Evolutionary conservation across 2,329 filamentous ascomycete species (phyloP), one percentile per base, ranked within the genome.

Genomic region (Penicillium nordicum): DNA sequence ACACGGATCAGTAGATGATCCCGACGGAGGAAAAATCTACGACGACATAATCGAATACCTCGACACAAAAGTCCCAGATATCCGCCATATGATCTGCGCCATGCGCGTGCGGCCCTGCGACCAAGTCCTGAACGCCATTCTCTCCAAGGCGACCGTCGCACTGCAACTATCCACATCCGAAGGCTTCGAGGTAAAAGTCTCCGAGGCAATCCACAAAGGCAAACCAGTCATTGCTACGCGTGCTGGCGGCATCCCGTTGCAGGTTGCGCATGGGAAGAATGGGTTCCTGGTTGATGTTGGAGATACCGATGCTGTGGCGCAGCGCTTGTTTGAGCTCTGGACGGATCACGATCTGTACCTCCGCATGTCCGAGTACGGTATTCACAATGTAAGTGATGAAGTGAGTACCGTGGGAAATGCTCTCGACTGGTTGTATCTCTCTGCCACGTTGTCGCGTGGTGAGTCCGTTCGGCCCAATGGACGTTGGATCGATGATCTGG

Each of bases 111-210:
- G 88, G 0, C 88, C 89, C 29, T 89, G 87, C 11, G 90, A 94
- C 66, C 90, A 94, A 72, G 80, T 92, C 21, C 84, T 94, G 65
- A 92, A 94, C 72, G 84, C 85, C 0, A 77, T 94, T 41, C 81
- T 94, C 59, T 85, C 86, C 37, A 87, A 88, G 48, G 86, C 88
- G 0, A 84, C 87, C 55, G 84, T 92, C 8, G 87, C 87, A 0
- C 81, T 94, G 8, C 90, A 94, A 72, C 83, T 94, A 6, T 92
- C 88, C 3, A 92, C 87, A 0, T 84, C 88, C 36, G 90, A 94
- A 69, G 89, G 90, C 0, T 94, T 94, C 65, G 90, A 94, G 73
- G 87, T 94, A 65, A 94, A 94, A 74, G 89, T 94, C 5, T 91
- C 88, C 0, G 90, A 94, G 73, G 89, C 88, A 1, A 79, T 93